phyloP scores from a whole-genome alignment of 192 early-diverging fungal species.

The Coemansia sp. region DNA sequence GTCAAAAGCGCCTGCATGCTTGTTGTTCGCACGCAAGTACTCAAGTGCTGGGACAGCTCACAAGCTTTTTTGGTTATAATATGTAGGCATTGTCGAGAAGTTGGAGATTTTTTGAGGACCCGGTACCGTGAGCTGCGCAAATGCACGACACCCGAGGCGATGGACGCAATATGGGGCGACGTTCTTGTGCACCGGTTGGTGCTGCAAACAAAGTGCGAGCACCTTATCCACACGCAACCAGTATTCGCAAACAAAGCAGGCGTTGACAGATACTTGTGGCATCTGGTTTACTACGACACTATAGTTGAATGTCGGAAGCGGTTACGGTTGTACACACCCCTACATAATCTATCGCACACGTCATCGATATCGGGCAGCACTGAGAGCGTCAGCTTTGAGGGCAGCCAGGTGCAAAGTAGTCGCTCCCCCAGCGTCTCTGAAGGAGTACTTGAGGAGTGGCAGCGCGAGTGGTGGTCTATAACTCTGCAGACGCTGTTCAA shows the following conservation, averaged over 20 bases:
- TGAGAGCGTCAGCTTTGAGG: slow-evolving; percentile 12
- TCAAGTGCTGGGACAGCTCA: not conserved
- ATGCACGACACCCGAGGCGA: slow-evolving; percentile 17
- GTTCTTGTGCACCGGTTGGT: slow-evolving; percentile 31
- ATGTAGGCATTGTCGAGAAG: slow-evolving; percentile 23
- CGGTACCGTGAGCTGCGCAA: slow-evolving; percentile 28
- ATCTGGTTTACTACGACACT: slow-evolving; percentile 34
- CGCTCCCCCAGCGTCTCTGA: slow-evolving; percentile 10
- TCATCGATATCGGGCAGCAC: slow-evolving; percentile 31
- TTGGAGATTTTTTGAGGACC: slow-evolving; percentile 16
- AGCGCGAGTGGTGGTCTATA: slow-evolving; percentile 39
- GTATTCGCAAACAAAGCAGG: slow-evolving; percentile 11
- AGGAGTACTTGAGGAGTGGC: slow-evolving; percentile 29
- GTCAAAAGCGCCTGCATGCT: not conserved
- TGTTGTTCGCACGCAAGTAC: not conserved
- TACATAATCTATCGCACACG: slow-evolving; percentile 26
- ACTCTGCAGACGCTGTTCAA: slow-evolving; percentile 32
- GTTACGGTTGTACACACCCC: slow-evolving; percentile 27
- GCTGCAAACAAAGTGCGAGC: slow-evolving; percentile 37
- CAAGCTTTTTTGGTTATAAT: not conserved
- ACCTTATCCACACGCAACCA: slow-evolving; percentile 23
- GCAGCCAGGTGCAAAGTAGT: slow-evolving; percentile 16
- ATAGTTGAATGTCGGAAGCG: slow-evolving; percentile 47
- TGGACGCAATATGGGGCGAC: slow-evolving; percentile 42
- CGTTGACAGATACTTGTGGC: slow-evolving; percentile 39